Conservation (phyloP, 495 filamentous ascomycete genomes). For the Schizothecium vesticola region DNA sequence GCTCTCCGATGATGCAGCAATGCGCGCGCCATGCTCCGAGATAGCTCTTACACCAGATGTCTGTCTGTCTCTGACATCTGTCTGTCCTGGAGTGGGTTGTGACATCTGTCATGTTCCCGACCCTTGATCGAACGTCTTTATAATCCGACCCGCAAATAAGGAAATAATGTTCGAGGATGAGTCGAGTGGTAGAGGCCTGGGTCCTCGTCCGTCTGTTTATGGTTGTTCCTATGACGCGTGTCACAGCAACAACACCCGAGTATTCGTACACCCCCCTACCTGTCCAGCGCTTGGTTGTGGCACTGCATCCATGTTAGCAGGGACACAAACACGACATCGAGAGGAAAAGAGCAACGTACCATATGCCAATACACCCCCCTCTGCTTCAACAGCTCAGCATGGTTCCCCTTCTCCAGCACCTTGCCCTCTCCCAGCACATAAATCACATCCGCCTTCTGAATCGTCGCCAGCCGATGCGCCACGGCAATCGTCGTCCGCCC, state of each 20-base stretch:
- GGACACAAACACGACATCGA: background rate
- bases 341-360: constrained; percentile 19
- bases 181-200: background rate
- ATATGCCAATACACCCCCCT: constrained; percentile 45
- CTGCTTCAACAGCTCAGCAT: constrained; percentile 42
- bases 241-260: background rate
- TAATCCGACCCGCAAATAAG: too few relatives aligned
- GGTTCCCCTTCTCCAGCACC: constrained; percentile 50
- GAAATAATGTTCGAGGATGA: too few relatives aligned
- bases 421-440: constrained; percentile 47
- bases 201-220: background rate
- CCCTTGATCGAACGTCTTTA: too few relatives aligned
- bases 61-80: background rate
- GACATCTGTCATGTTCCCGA: background rate
- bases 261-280: constrained; percentile 15
- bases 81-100: too few relatives aligned
- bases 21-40: background rate
- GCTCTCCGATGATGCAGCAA: background rate
- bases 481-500: constrained; percentile 66
- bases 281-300: constrained; percentile 37
- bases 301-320: constrained; percentile 25
- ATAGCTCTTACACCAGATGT: background rate
- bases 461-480: constrained; percentile 55
- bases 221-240: background rate
- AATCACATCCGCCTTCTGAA: constrained; percentile 51